A percentile compares a stretch with the other conserved stretches of the same genome.
These are phyloP conservation scores for Epichloe gansuensis DNA, from an alignment of 2,329 filamentous ascomycete genomes.

Conservation along the genomic window DNA sequence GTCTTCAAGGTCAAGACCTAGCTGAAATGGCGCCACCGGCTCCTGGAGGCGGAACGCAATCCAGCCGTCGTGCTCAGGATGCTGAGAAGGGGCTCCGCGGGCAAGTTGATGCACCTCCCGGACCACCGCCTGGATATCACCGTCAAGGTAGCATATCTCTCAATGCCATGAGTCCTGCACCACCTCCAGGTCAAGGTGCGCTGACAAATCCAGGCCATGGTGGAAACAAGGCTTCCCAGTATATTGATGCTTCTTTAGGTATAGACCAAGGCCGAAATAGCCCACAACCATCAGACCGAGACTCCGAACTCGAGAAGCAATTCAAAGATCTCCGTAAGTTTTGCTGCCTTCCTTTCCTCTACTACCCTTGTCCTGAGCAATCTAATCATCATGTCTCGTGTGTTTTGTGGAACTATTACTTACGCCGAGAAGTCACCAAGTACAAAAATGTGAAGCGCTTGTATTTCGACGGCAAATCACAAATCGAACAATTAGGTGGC, in stretches of 20 bases:
- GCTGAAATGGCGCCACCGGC: slow-evolving; percentile 30
- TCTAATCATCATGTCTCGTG: background rate
- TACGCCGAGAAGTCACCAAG: slow-evolving; percentile 56
- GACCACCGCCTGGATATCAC: slow-evolving; percentile 39
- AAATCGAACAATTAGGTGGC: slow-evolving; percentile 75
- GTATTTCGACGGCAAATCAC: slow-evolving; percentile 89
- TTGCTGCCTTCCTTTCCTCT: background rate
- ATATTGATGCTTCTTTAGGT: slow-evolving; percentile 26
- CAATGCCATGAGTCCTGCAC: slow-evolving; percentile 29
- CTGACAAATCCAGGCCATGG: slow-evolving; percentile 26
- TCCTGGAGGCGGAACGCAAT: slow-evolving; percentile 28
- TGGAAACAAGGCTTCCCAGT: slow-evolving; percentile 26
- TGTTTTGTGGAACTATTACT: background rate
- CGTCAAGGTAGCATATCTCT: slow-evolving; percentile 35
- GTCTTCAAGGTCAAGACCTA: slow-evolving; percentile 18
- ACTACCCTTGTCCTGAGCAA: background rate
- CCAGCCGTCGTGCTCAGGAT: slow-evolving; percentile 35
- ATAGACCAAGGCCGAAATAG: slow-evolving; percentile 40
- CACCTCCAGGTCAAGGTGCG: slow-evolving; percentile 21
- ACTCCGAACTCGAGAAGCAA: slow-evolving; percentile 37
- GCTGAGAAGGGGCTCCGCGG: slow-evolving; percentile 33
- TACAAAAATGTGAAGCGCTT: slow-evolving; percentile 97
- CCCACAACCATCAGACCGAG: slow-evolving; percentile 39
- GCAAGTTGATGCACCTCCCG: slow-evolving; percentile 29
- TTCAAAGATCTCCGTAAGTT: slow-evolving; percentile 44